Evolutionary conservation across 2,329 filamentous ascomycete species (phyloP).

Genomic region (Penicillium sp.): DNA sequence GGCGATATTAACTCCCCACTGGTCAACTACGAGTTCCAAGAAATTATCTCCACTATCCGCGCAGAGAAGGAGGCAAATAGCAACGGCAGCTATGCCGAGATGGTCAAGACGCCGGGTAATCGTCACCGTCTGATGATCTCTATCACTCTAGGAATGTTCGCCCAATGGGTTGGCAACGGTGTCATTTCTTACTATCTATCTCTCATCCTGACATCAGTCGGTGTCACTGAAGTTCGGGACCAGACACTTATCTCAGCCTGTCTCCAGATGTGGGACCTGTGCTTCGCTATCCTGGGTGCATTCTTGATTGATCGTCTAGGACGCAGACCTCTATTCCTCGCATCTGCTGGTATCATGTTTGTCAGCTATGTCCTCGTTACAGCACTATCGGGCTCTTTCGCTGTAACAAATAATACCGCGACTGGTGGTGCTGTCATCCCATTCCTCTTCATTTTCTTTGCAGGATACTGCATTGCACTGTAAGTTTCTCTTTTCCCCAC

Average conservation of each 20-base stretch:
- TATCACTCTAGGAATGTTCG: constrained; percentile 57
- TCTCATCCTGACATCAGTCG: constrained; percentile 40
- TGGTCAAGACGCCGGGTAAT: constrained; percentile 54
- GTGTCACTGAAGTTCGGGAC: constrained; percentile 40
- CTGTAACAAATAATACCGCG: constrained; percentile 6
- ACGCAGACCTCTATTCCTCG: constrained; percentile 15
- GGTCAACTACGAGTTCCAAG: constrained; percentile 22
- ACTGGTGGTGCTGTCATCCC: constrained; percentile 33
- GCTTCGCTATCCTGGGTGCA: constrained; percentile 14
- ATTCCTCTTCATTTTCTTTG: constrained; percentile 34
- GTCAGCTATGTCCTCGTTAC: constrained; percentile 26
- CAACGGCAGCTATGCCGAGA: constrained; percentile 21
- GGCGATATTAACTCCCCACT: constrained; percentile 24
- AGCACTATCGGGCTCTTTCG: constrained; percentile 29
- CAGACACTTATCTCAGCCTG: constrained; percentile 41
- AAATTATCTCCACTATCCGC: constrained; percentile 21
- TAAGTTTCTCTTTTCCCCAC: constrained; percentile 8
- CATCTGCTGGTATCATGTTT: constrained; percentile 19
- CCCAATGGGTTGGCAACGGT: constrained; percentile 60
- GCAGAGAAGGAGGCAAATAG: constrained; percentile 18
- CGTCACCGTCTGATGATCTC: constrained; percentile 57
- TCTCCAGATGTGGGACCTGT: constrained; percentile 23
- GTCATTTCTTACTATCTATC: constrained; percentile 44
- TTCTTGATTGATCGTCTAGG: constrained; percentile 17
- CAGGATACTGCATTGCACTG: constrained; percentile 30